phyloP scores from a whole-genome alignment of 192 early-diverging fungal species.

The Backusella circina region DNA sequence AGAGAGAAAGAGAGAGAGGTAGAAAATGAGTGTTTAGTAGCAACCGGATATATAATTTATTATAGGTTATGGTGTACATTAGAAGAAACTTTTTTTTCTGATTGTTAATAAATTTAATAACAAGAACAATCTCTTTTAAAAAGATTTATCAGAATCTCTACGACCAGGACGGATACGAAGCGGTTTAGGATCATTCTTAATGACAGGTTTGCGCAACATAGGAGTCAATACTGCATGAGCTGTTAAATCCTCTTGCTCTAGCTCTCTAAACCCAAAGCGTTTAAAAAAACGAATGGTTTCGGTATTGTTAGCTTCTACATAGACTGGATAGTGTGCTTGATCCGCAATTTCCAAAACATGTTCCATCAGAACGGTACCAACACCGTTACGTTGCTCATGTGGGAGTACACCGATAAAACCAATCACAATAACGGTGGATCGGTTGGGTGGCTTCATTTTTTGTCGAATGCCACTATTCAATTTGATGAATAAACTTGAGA shows the following conservation, averaged over 20 bases:
- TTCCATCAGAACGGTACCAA: conserved; percentile 18
- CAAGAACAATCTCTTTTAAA: not conserved
- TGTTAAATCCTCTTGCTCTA: not conserved
- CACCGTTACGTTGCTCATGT: conserved; percentile 26
- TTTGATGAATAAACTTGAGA: not conserved
- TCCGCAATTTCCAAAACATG: conserved; percentile 24
- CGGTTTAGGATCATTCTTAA: not conserved
- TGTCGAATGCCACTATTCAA: not conserved
- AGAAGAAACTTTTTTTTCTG: not conserved
- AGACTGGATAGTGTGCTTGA: conserved; percentile 13
- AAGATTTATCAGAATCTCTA: conserved; percentile 12
- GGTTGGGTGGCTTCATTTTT: not conserved
- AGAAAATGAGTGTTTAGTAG: not conserved
- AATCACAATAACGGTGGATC: conserved; percentile 12
- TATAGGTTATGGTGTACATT: not conserved
- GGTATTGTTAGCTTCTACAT: conserved; percentile 8
- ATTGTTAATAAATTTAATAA: not conserved
- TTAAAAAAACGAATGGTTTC: conserved; percentile 22
- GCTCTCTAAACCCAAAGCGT: conserved; percentile 13
- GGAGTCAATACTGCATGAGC: not conserved
- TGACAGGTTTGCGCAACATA: conserved; percentile 20
- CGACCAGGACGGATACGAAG: conserved; percentile 25
- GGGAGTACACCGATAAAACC: conserved; percentile 24
- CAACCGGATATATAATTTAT: not conserved
- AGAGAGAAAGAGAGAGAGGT: no score